Percentiles rank a stretch among this genome's conserved stretches.
phyloP scores from a whole-genome alignment of 163 green algal species.

The Smithsoniella earleae region DNA sequence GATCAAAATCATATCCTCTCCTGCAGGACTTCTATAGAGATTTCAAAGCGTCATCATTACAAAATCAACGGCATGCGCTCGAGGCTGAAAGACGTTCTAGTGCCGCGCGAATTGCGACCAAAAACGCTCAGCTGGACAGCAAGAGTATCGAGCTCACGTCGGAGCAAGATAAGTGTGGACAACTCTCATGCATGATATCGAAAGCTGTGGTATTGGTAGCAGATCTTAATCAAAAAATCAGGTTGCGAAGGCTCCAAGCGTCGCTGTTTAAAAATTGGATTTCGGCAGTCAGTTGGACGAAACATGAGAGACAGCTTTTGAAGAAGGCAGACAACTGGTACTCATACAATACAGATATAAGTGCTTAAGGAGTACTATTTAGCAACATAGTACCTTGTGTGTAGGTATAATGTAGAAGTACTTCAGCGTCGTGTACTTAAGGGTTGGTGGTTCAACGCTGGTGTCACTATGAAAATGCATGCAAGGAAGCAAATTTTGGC shows the following conservation, averaged over 20 bases:
- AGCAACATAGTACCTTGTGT: not conserved
- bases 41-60: not conserved
- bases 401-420: not conserved
- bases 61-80: slow-evolving; percentile 1
- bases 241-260: not conserved
- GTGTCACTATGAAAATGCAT: slow-evolving; percentile 25
- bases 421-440: slow-evolving; percentile 25
- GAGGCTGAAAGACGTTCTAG: not conserved
- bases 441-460: slow-evolving; percentile 28
- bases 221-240: slow-evolving; percentile 1
- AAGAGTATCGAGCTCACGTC: not conserved
- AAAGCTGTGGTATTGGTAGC: not conserved
- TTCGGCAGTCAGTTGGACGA: not conserved
- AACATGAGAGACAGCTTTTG: not conserved
- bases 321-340: slow-evolving; percentile 16
- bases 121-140: not conserved
- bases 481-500: not conserved
- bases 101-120: not conserved
- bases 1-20: not conserved
- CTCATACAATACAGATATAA: not conserved
- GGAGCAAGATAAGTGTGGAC: not conserved
- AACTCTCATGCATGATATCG: not conserved
- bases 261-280: slow-evolving; percentile 3
- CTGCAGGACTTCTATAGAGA: slow-evolving; percentile 28
- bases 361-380: not conserved